These are phyloP conservation scores for Rubroshorea leprosula DNA, from an alignment of 345 rosid genomes.

Conservation along the genomic window DNA sequence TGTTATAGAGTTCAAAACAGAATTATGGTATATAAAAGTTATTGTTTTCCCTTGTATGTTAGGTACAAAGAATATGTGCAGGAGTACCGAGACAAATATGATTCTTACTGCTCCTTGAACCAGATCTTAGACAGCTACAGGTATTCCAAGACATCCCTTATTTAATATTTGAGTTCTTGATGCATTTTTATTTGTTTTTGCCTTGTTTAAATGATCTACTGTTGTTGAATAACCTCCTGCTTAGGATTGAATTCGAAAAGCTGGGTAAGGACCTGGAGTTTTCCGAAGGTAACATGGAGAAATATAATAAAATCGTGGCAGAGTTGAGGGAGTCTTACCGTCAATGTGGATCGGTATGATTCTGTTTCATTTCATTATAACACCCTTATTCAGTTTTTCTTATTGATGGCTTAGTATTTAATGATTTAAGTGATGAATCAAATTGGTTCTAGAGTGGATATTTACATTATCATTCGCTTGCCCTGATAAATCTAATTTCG, in stretches of 20 bases:
- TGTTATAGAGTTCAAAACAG: not conserved
- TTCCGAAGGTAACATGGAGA: slow-evolving; percentile 62
- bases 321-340: slow-evolving; percentile 62
- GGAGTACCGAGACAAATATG: slow-evolving; percentile 77
- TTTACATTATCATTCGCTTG: not conserved
- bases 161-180: not conserved
- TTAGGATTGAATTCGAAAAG: slow-evolving; percentile 64
- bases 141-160: slow-evolving; percentile 30
- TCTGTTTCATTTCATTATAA: slow-evolving; percentile 9
- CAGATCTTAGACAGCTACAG: slow-evolving; percentile 70
- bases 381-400: slow-evolving; percentile 5
- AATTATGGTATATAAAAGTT: slow-evolving; percentile 5
- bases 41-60: slow-evolving; percentile 12
- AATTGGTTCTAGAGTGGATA: no score
- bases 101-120: slow-evolving; percentile 64
- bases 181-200: not conserved
- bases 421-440: no score
- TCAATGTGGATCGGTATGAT: slow-evolving; percentile 56
- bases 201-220: slow-evolving; percentile 1
- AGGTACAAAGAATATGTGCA: slow-evolving; percentile 79
- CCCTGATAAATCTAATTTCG: not conserved
- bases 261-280: slow-evolving; percentile 68
- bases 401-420: no score
- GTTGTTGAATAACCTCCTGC: not conserved
- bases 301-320: slow-evolving; percentile 47